phyloP scores from a whole-genome alignment of 139 green algal genomes.

The Chlorella vulgaris region DNA sequence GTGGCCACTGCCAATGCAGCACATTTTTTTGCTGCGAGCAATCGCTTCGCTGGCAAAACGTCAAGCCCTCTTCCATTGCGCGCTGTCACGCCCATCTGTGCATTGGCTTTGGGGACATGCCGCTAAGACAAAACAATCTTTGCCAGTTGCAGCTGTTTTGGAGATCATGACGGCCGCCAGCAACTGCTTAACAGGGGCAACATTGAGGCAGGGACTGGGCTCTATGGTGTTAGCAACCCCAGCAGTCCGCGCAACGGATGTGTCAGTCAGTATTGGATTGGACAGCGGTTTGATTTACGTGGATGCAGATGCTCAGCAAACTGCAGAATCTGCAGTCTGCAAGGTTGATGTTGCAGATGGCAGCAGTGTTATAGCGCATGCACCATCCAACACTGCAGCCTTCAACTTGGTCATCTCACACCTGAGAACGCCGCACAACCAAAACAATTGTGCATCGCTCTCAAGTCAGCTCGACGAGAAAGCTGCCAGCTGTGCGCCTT shows the following conservation, averaged over 20 bases:
- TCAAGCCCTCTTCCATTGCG: background rate
- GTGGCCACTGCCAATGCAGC: background rate
- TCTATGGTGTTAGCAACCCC: background rate
- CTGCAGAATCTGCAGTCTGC: background rate
- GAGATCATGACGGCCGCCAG: background rate
- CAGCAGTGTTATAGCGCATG: too few relatives aligned
- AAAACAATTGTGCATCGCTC: too few relatives aligned
- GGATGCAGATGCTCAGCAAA: too few relatives aligned
- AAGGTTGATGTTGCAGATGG: too few relatives aligned
- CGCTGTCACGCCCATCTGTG: background rate
- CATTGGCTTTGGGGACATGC: background rate
- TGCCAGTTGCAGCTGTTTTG: background rate
- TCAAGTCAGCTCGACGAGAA: too few relatives aligned
- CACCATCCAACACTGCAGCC: too few relatives aligned
- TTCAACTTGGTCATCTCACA: too few relatives aligned
- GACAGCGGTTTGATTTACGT: background rate
- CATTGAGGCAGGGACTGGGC: background rate
- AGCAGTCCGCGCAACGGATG: background rate
- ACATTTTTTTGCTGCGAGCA: background rate
- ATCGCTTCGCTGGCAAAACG: background rate
- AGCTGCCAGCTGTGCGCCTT: too few relatives aligned
- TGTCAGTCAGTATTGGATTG: background rate
- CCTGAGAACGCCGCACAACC: too few relatives aligned
- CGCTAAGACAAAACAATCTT: too few relatives aligned
- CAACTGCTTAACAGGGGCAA: background rate